Base-by-base conservation (phyloP, 495 filamentous ascomycete genomes). In the Hypoxylon lenormandii region DNA sequence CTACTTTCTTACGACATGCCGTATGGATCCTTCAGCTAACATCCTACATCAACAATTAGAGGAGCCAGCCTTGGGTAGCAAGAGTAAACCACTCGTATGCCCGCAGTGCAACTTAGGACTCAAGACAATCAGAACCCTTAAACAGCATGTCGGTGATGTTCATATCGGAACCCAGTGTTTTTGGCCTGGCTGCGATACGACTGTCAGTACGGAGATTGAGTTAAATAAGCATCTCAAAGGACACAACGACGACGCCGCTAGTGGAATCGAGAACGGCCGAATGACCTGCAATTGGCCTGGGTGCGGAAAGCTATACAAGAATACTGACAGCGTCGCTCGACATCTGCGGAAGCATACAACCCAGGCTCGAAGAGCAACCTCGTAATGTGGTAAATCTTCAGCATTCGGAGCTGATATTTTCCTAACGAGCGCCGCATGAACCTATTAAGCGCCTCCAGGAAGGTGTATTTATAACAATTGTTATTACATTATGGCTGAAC, bases 221-320 rank as follows among this genome's bases (percentile, higher is more conserved):
- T 11, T 45, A 18, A 45, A 45, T 8, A 16, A 16, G 7, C 42
- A 45, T 8, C 16, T 45, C 3, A 45, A 45, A 19, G 15, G 7
- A 11, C 42, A 45, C 16, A 45, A 45, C 16, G 15, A 45, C 16
- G 16, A 1, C 4, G 42, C 16, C 7, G 42, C 15, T 3, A 6
- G 3, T 2, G 16, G 16, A 6, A 45, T 45, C 16, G 15, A 18
- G n/a, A 18, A 45, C 16, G 42, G 42, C 7, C n/a, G 8, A 19
- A 19, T 45, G 42, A 45, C n/a, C 1, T 45, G 42, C 16, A 45
- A 45, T 19, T 45, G 42, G 42, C 42, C 42, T 5, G 42, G 42
- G 1, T 45, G 42, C 16, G 42, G 42, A 19, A 45, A 21, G 5
- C 0, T 8, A 0, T 45, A 16, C 16, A 45, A 15, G 15, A 45